Conservation (phyloP, 257 asterid species). For the Salvia splendens region DNA sequence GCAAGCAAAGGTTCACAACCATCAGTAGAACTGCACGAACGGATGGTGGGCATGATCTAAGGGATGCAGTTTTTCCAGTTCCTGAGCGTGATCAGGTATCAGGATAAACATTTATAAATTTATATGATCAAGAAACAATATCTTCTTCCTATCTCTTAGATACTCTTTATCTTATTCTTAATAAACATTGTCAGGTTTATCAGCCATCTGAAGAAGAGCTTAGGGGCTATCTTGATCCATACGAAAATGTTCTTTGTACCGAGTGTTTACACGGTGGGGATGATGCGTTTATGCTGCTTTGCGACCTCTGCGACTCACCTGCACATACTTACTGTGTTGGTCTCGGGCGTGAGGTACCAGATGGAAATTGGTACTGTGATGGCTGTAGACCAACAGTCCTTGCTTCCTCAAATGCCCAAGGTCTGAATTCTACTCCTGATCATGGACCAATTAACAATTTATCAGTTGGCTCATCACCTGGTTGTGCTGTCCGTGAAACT, state of each 20-base stretch:
- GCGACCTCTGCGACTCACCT: slow-evolving; percentile 89
- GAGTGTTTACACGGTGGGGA: slow-evolving; percentile 87
- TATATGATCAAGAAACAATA: slow-evolving; percentile 3
- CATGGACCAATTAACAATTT: slow-evolving; percentile 42
- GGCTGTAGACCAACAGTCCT: slow-evolving; percentile 80
- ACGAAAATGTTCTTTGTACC: slow-evolving; percentile 65
- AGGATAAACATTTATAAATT: background rate
- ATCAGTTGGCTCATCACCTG: slow-evolving; percentile 50
- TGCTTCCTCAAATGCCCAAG: slow-evolving; percentile 49
- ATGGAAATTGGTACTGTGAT: slow-evolving; percentile 94
- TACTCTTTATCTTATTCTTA: slow-evolving; percentile 11
- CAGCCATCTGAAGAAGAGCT: slow-evolving; percentile 97
- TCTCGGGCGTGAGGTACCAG: slow-evolving; percentile 84
- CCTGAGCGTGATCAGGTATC: slow-evolving; percentile 93
- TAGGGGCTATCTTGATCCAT: slow-evolving; percentile 75
- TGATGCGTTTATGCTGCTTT: slow-evolving; percentile 83
- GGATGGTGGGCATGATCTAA: slow-evolving; percentile 50
- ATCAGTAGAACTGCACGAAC: slow-evolving; percentile 63
- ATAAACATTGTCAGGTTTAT: slow-evolving; percentile 61
- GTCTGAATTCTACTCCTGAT: slow-evolving; percentile 47
- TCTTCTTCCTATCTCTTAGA: slow-evolving; percentile 7
- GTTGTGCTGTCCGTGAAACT: slow-evolving; percentile 49
- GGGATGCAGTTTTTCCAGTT: slow-evolving; percentile 58
- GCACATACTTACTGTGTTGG: slow-evolving; percentile 91
- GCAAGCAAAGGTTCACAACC: slow-evolving; percentile 80